Evolutionary conservation across 495 filamentous ascomycete genomes (phyloP).

Genomic region (Echria macrotheca): DNA sequence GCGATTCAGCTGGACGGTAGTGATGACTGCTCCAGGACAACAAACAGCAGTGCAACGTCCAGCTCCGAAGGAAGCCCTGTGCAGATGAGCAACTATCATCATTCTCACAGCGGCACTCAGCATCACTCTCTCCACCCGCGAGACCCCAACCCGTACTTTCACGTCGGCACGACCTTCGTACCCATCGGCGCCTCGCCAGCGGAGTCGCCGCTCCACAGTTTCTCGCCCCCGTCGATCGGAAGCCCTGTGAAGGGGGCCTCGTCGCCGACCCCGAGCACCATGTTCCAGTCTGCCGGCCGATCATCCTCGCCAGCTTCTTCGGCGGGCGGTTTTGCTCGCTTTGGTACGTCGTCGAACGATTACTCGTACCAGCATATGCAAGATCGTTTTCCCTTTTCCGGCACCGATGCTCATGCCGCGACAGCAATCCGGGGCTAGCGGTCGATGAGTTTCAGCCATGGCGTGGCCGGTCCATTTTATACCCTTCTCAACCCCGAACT

Average conservation of each 20-base stretch:
- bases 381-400: slow-evolving; percentile 36
- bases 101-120: slow-evolving; percentile 27
- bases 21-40: slow-evolving; percentile 23
- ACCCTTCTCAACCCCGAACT: background rate
- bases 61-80: slow-evolving; percentile 35
- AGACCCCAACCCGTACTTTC: slow-evolving; percentile 33
- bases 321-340: slow-evolving; percentile 21
- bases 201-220: slow-evolving; percentile 23
- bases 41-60: slow-evolving; percentile 27
- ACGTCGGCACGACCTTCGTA: slow-evolving; percentile 14
- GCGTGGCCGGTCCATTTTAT: background rate
- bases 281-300: slow-evolving; percentile 13
- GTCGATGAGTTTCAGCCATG: background rate
- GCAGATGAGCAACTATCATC: slow-evolving; percentile 26
- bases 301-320: slow-evolving; percentile 22
- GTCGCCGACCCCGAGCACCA: slow-evolving; percentile 1
- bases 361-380: slow-evolving; percentile 31
- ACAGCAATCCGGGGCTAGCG: slow-evolving; percentile 33
- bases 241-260: slow-evolving; percentile 13
- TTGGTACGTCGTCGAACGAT: slow-evolving; percentile 36
- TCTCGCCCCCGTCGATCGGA: slow-evolving; percentile 17
- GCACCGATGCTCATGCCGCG: slow-evolving; percentile 33
- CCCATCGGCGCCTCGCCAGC: slow-evolving; percentile 27
- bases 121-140: slow-evolving; percentile 33
- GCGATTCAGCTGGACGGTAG: slow-evolving; percentile 32